A percentile compares a stretch with the other conserved stretches of the same genome.
Conservation (phyloP, 441 rosid genomes). For the Brassica hybrid region DNA sequence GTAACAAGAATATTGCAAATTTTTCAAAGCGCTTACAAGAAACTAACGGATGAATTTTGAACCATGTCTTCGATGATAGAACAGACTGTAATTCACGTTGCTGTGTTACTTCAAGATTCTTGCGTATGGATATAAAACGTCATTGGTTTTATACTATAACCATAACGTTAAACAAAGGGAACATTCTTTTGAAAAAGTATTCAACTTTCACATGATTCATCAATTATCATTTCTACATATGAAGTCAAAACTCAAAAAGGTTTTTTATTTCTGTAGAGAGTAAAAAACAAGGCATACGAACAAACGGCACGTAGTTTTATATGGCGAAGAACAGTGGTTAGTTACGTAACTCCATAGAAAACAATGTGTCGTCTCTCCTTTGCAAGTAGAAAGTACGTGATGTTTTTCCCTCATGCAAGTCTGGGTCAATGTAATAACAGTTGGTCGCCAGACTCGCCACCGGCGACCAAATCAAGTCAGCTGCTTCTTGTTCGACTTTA, state of each 20-base stretch:
- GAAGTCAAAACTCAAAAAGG: neutral
- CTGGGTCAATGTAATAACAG: constrained; percentile 15
- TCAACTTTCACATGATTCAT: constrained; percentile 6
- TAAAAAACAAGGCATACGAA: neutral
- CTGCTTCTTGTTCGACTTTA: constrained; percentile 14
- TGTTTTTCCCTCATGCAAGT: constrained; percentile 8
- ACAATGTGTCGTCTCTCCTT: constrained; percentile 12
- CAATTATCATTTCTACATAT: constrained; percentile 6
- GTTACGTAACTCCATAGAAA: constrained; percentile 5
- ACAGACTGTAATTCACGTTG: constrained; percentile 5
- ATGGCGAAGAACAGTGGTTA: constrained; percentile 8
- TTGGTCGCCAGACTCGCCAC: constrained; percentile 1
- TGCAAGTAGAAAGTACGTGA: constrained; percentile 8
- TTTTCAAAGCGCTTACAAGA: constrained; percentile 51
- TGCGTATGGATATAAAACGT: neutral
- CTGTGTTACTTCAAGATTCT: neutral
- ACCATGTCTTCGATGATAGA: constrained; percentile 5
- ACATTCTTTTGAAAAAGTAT: neutral
- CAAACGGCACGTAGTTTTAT: constrained; percentile 15
- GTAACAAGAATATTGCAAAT: constrained; percentile 63
- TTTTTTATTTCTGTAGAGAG: constrained; percentile 14
- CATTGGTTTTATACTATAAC: neutral
- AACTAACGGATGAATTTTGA: constrained; percentile 3
- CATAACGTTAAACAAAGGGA: constrained; percentile 14
- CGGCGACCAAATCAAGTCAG: constrained; percentile 26